Percentiles rank a stretch among this genome's conserved stretches.
These are phyloP conservation scores for Geotrichum histeridarum DNA, from an alignment of 1,139 yeast genomes.

Conservation along the genomic window DNA sequence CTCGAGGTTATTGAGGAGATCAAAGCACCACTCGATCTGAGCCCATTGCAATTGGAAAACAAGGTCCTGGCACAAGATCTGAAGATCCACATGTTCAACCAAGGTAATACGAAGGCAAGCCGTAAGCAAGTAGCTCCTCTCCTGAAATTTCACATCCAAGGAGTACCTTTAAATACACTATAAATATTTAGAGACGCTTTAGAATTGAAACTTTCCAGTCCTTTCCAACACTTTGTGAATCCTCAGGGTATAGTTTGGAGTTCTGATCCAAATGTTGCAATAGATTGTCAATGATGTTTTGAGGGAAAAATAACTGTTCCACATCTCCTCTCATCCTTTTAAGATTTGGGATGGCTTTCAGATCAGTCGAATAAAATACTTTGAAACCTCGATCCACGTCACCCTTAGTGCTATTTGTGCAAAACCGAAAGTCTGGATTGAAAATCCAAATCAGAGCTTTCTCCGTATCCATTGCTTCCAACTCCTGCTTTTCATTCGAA, in stretches of 20 bases:
- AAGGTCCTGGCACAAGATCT: neutral
- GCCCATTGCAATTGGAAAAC: constrained; percentile 15
- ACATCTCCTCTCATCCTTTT: constrained; percentile 38
- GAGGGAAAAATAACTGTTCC: constrained; percentile 33
- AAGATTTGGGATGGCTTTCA: constrained; percentile 27
- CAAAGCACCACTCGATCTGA: constrained; percentile 37
- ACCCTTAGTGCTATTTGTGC: constrained; percentile 29
- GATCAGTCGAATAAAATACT: constrained; percentile 39
- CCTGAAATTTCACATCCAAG: constrained; percentile 28
- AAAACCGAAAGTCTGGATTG: constrained; percentile 44
- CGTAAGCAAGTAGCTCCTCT: constrained; percentile 83
- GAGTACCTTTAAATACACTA: constrained; percentile 21
- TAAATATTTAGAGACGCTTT: constrained; percentile 11
- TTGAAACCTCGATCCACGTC: constrained; percentile 38
- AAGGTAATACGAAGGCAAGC: constrained; percentile 56
- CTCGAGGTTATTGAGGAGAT: constrained; percentile 36
- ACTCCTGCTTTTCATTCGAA: neutral
- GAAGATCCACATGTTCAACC: constrained; percentile 40
- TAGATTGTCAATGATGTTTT: constrained; percentile 5
- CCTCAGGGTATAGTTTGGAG: constrained; percentile 2
- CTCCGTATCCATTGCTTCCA: neutral
- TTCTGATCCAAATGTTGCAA: constrained; percentile 5
- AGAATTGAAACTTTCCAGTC: constrained; percentile 17
- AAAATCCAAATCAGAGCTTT: constrained; percentile 51
- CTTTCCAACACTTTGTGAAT: constrained; percentile 4